Percentiles rank a stretch among this genome's conserved stretches.
phyloP scores from a whole-genome alignment of 768 basidiomycete species.

The Pholiota molesta region DNA sequence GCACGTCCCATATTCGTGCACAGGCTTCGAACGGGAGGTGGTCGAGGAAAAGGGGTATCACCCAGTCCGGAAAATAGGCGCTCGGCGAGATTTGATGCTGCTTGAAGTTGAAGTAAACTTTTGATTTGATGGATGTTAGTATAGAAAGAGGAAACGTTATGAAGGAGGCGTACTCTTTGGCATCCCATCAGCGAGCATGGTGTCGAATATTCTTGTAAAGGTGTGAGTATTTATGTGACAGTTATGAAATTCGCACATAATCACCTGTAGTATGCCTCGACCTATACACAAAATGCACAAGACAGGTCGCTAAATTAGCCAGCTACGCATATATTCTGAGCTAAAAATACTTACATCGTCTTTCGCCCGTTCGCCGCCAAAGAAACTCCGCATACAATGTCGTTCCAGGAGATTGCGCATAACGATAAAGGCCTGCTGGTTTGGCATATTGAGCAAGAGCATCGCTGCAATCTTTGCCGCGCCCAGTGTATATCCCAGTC shows the following conservation, averaged over 20 bases:
- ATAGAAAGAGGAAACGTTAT: slow-evolving; percentile 2
- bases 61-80: slow-evolving; percentile 83
- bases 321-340: slow-evolving; percentile 6
- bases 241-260: slow-evolving; percentile 11
- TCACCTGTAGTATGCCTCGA: slow-evolving; percentile 91
- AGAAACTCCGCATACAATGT: slow-evolving; percentile 85
- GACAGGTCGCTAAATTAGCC: slow-evolving; percentile 13
- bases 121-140: slow-evolving; percentile 4
- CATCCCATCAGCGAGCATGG: slow-evolving; percentile 89
- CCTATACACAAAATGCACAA: slow-evolving; percentile 51
- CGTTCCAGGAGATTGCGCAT: slow-evolving; percentile 87
- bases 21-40: slow-evolving; percentile 93
- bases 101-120: slow-evolving; percentile 95
- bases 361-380: slow-evolving; percentile 65
- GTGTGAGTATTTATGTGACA: slow-evolving; percentile 11
- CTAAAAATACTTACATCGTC: slow-evolving; percentile 71
- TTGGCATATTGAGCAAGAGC: slow-evolving; percentile 82
- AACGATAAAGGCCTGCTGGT: slow-evolving; percentile 73
- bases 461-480: slow-evolving; percentile 81
- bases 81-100: slow-evolving; percentile 88
- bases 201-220: slow-evolving; percentile 80
- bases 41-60: slow-evolving; percentile 78
- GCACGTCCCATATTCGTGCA: slow-evolving; percentile 86
- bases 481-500: slow-evolving; percentile 72
- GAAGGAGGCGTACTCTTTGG: slow-evolving; percentile 62